Conservation (phyloP, 495 filamentous ascomycete genomes). For the Clohesyomyces aquaticus region DNA sequence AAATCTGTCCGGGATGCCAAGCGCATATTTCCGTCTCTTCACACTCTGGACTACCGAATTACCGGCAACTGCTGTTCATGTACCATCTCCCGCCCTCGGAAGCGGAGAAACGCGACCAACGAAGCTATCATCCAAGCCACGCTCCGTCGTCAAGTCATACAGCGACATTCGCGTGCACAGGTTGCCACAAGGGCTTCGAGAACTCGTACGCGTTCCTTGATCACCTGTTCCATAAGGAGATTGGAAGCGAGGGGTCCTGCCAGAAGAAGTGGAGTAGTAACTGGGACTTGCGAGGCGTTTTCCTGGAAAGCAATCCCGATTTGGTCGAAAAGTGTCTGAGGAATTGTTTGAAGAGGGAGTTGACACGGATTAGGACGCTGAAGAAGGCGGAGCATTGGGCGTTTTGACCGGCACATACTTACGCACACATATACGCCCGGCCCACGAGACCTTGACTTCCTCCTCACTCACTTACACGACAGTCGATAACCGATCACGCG, state of each 20-base stretch:
- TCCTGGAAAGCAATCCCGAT: constrained; percentile 19
- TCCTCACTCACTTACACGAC: no score
- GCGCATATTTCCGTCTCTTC: constrained; percentile 26
- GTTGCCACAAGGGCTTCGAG: constrained; percentile 35
- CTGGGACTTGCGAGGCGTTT: neutral
- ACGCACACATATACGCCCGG: no score
- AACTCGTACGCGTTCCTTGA: constrained; percentile 35
- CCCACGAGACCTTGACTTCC: no score
- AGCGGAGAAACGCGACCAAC: no score
- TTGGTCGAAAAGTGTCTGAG: constrained; percentile 30
- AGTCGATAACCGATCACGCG: no score
- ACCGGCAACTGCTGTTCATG: constrained; percentile 27
- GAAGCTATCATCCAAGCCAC: neutral
- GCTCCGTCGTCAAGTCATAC: neutral
- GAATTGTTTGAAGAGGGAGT: constrained; percentile 34
- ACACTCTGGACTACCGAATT: constrained; percentile 28
- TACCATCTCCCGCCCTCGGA: constrained; percentile 10
- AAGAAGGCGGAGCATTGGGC: neutral
- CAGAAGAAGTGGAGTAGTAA: constrained; percentile 12
- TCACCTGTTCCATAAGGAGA: constrained; percentile 32
- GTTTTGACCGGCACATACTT: neutral
- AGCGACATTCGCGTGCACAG: constrained; percentile 26
- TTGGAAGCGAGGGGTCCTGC: constrained; percentile 31
- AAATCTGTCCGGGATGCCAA: constrained; percentile 31
- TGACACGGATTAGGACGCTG: constrained; percentile 9